phyloP scores from a whole-genome alignment of 2,329 filamentous ascomycete species.

The Colletotrichum tabaci region DNA sequence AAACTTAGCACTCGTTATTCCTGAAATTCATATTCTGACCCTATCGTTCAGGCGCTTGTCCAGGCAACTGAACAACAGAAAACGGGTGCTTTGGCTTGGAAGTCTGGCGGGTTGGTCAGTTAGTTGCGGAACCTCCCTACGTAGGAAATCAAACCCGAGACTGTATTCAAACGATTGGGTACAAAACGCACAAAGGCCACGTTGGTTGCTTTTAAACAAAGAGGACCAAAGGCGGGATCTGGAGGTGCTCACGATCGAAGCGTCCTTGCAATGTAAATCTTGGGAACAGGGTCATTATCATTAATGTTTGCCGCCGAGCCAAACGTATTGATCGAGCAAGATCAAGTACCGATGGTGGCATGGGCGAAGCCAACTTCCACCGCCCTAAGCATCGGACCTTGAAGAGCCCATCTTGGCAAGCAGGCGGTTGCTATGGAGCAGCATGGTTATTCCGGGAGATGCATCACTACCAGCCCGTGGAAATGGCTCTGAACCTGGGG shows the following conservation, averaged over 20 bases:
- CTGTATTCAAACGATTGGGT: neutral
- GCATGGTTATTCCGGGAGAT: neutral
- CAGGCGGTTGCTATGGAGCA: neutral
- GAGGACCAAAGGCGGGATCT: neutral
- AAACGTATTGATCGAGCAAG: no score
- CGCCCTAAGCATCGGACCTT: neutral
- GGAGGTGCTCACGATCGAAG: neutral
- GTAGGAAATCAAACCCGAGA: neutral
- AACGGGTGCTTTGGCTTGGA: neutral
- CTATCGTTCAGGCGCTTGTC: neutral
- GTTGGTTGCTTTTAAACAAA: neutral
- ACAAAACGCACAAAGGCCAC: neutral
- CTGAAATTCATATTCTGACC: no score
- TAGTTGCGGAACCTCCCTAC: neutral
- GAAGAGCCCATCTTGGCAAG: neutral
- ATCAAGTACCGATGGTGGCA: neutral
- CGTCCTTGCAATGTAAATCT: neutral
- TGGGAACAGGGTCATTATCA: no score
- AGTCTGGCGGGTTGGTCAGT: neutral
- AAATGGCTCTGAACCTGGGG: neutral
- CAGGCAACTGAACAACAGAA: no score
- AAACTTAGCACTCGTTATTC: neutral
- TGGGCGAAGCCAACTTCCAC: neutral
- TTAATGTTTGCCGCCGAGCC: neutral
- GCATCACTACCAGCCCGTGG: neutral